Percentiles rank a stretch among this genome's conserved stretches.
These are phyloP conservation scores for Fusarium sublunatum DNA, from an alignment of 2,329 filamentous ascomycete species.

Conservation along the genomic window DNA sequence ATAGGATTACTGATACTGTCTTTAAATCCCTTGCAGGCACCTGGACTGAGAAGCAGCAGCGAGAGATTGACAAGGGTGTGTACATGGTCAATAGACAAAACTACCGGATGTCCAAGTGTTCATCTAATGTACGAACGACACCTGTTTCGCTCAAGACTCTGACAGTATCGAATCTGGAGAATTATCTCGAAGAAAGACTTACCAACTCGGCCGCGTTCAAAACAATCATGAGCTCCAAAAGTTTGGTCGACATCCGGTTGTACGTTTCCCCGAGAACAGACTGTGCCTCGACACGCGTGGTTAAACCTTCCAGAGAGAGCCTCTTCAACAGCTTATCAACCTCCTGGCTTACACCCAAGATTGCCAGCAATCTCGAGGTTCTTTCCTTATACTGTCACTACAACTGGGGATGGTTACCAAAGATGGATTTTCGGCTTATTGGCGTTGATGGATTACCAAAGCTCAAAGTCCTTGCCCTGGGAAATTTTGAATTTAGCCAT, in stretches of 20 bases:
- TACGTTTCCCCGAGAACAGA: background rate
- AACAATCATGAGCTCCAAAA: background rate
- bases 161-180: constrained; percentile 28
- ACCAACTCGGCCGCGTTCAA: constrained; percentile 9
- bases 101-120: rapidly evolving
- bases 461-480: constrained; percentile 53
- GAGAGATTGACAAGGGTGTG: constrained; percentile 2
- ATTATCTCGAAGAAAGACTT: constrained; percentile 1
- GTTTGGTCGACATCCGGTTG: constrained; percentile 13
- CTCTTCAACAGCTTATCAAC: background rate
- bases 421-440: constrained; percentile 49
- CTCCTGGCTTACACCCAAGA: constrained; percentile 33
- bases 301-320: background rate
- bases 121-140: background rate
- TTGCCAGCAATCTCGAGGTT: constrained; percentile 45
- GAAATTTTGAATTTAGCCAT: constrained; percentile 55
- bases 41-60: constrained; percentile 26
- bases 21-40: constrained; percentile 25
- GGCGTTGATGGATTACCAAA: constrained; percentile 46
- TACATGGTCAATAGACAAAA: background rate
- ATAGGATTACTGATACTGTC: constrained; percentile 30
- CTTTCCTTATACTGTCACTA: constrained; percentile 53
- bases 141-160: constrained; percentile 17
- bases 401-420: constrained; percentile 55
- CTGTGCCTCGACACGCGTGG: too few relatives aligned